Evolutionary conservation across 768 basidiomycete genomes (phyloP), one percentile per base, ranked within the genome.

Genomic region (Piloderma croceum): DNA sequence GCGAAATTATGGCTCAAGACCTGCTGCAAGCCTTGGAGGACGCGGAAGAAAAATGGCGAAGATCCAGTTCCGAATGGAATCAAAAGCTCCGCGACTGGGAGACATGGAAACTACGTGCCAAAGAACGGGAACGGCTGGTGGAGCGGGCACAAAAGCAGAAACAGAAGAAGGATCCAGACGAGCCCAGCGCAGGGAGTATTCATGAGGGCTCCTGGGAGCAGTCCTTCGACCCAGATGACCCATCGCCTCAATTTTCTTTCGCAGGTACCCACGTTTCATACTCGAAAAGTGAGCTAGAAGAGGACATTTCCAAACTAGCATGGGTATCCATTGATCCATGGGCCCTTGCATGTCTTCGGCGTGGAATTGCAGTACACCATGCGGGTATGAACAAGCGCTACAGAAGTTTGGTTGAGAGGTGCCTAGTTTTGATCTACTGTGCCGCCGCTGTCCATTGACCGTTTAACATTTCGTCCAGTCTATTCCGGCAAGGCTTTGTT

Each of bases 301-400:
- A 68, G 13, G 75, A 79, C 29, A 62, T 81, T 17, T 17, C 34
- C 7, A 43, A 60, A 2, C 58, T 83, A 34, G 44, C 37, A 4
- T 67, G 61, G 38, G 56, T 52, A 6, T 47, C 49, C 2, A 53
- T 61, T 2, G 68, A 64, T 2, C 19, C 34, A n/a, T 77, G 76
- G 73, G 66, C 69, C 4, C 38, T 77, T 19, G 43, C 40, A 9
- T 76, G 75, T 5, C 58, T 86, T 35, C 54, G 57, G 36, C 64
- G 83, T 23, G 83, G 83, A 22, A 72, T 86, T 21, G 83, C 73
- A 0, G 71, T 86, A 9, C 83, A 86, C 48, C 83, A 85, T 54
- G 50, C 76, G 7, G 83, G 83, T 17, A 80, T 86, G 80, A 74
- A 75, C 45, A 79, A 73, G 51, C 57, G 57, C 1, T 85, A 84